Evolutionary conservation across 306 rosid genomes (phyloP).

Genomic region (Begonia peltatifolia): DNA sequence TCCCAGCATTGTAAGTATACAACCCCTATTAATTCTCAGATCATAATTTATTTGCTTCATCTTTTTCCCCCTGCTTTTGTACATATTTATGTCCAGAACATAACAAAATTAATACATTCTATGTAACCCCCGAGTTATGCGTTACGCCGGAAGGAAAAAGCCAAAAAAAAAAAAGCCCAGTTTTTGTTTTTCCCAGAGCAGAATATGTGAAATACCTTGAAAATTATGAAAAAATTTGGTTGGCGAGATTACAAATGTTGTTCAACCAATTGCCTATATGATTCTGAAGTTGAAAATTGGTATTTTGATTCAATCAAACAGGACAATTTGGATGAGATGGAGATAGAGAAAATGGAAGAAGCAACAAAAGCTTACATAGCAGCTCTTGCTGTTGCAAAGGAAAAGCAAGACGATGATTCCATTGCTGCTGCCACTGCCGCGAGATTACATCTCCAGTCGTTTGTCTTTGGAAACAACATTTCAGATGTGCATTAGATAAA

Average conservation of each 20-base stretch:
- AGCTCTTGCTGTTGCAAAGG: slow-evolving; percentile 54
- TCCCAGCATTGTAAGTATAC: slow-evolving; percentile 27
- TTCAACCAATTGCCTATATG: background rate
- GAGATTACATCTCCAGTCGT: slow-evolving; percentile 53
- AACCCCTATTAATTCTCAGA: background rate
- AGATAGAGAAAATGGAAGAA: slow-evolving; percentile 60
- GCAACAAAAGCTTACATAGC: slow-evolving; percentile 60
- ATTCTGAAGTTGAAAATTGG: slow-evolving; percentile 8
- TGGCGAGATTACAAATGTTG: background rate
- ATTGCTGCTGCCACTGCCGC: slow-evolving; percentile 60
- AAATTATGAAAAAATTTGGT: no score
- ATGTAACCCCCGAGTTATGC: no score
- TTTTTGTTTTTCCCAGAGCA: no score
- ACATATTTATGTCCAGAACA: no score
- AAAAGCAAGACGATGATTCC: slow-evolving; percentile 78
- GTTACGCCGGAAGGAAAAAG: no score
- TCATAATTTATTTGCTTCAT: no score
- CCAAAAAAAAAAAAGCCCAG: no score
- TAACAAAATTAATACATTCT: no score
- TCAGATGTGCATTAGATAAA: background rate
- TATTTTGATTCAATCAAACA: slow-evolving; percentile 17
- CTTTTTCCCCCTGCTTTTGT: no score
- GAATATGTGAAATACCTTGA: no score
- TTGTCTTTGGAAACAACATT: slow-evolving; percentile 30
- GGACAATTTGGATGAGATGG: slow-evolving; percentile 75